Evolutionary conservation across 1,139 yeast species (phyloP), one percentile per base, ranked within the genome.

Genomic region (Suhomyces terraborum): DNA sequence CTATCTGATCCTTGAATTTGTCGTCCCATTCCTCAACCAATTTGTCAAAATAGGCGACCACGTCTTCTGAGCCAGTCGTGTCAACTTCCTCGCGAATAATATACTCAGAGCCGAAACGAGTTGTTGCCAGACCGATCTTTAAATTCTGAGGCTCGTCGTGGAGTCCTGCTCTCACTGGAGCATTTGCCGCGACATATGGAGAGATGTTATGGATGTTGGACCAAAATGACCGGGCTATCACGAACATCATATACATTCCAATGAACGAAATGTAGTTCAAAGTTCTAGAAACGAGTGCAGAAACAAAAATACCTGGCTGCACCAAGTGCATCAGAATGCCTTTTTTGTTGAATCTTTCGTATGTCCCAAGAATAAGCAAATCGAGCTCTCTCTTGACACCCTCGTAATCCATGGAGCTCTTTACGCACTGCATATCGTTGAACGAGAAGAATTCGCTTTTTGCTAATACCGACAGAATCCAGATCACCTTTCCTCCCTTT

Each of bases 241-340:
- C 89, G 59, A 94, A 93, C 58, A 89, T 68, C 35, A 81, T 49
- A 48, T 89, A 59, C 98, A 93, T 93, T 8, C 95, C 95, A 49
- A 85, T 80, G 58, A 81, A 87, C 1, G 95, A 82, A 60, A 89
- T 71, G 7, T 84, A 63, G 58, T 88, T 88, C 59, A 94, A 74
- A 79, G 57, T 79, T 82, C 54, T 87, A 88, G 2, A 95, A 84
- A 48, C 84, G 84, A 45, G 13, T 24, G 13, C 16, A 2, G 95
- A 85, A 21, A 85, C 83, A 62, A 94, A 89, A 25, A 94, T 88
- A 12, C 99, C 99, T 0, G 99, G 99, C 49, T 93, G 97, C 7
- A 87, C 82, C 33, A 93, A 68, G 63, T 85, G 88, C 55, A 86
- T 91, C 32, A 69, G 69, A 37, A 93, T 78, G 1, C 81, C 84